Base-by-base conservation (phyloP, 768 basidiomycete species). In the Leccinum arenicola region DNA sequence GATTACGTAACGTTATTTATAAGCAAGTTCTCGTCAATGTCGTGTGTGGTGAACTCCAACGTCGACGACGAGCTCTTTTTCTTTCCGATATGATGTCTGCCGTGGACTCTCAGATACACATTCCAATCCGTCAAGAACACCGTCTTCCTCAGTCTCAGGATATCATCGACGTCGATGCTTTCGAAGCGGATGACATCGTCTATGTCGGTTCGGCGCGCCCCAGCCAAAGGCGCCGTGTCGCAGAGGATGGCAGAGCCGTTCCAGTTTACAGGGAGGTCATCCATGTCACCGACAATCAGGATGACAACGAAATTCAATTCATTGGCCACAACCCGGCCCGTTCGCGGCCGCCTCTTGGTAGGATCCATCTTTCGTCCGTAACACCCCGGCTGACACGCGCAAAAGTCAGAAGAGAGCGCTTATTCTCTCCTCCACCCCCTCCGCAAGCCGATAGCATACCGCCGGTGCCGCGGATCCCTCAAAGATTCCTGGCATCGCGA, bases 401-500 rank as follows among this genome's bases (percentile, higher is more conserved):
- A 17, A 36, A 25, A 68, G 66, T 57, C 7, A 52, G 56, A 36
- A 66, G 73, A 56, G 64, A 58, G 14, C 72, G 65, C 27, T 65
- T 79, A 33, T 71, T 75, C 50, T 77, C 82, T 1, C 83, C 83
- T 27, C 83, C 86, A 14, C 83, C 83, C 8, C 80, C 77, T 33
- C 74, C 74, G 14, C 75, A 73, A 52, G 65, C 70, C 25, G 66
- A 63, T 17, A 60, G 68, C 2, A 70, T 80, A 4, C 88, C 87
- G 1, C 85, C 86, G 1, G 83, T 89, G 0, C 88, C 88, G 14
- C 69, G 62, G 17, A 63, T 81, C 11, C 80, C 80, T 1, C 65
- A 65, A 23, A 68, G 77, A 29, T 79, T 79, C 23, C 60, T 79
- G 29, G 76, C 77, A 5, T 62, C 76, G 61, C 77, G 72, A 5